Evolutionary conservation across 1,284 basidiomycete species (phyloP).

Genomic region (Inonotus obliquus): DNA sequence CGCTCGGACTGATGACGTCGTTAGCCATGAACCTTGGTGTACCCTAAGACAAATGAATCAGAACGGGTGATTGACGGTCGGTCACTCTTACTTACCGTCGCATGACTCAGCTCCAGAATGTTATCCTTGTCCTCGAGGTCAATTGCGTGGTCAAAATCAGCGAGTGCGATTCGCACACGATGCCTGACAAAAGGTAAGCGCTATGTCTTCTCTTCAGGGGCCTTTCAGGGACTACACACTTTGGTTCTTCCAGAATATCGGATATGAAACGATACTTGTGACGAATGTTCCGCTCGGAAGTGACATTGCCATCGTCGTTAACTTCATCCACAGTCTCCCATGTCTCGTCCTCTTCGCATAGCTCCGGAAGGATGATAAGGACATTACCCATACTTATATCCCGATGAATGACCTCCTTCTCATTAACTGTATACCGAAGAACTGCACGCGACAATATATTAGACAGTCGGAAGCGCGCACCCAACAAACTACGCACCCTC

Average conservation of each 20-base stretch:
- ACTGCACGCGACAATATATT: neutral
- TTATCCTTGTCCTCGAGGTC: neutral
- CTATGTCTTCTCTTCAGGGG: neutral
- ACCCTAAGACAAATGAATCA: neutral
- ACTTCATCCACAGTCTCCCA: too few species aligned
- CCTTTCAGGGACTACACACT: neutral
- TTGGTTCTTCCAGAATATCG: neutral
- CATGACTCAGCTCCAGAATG: neutral
- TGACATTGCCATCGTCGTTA: too few species aligned
- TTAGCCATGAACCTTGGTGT: neutral
- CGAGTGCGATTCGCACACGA: neutral
- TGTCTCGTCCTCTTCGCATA: too few species aligned
- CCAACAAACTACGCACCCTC: neutral
- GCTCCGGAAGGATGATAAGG: neutral
- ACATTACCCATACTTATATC: neutral
- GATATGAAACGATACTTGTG: neutral
- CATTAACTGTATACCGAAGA: neutral
- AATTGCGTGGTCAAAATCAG: neutral
- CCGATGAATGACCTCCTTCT: neutral
- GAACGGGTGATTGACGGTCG: neutral
- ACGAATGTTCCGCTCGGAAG: neutral
- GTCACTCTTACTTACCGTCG: neutral
- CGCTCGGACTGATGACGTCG: neutral
- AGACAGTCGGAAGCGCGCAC: neutral
- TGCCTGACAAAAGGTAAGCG: neutral